Conservation (phyloP, 108 stramenopile species). For the Skeletonema marinoi region DNA sequence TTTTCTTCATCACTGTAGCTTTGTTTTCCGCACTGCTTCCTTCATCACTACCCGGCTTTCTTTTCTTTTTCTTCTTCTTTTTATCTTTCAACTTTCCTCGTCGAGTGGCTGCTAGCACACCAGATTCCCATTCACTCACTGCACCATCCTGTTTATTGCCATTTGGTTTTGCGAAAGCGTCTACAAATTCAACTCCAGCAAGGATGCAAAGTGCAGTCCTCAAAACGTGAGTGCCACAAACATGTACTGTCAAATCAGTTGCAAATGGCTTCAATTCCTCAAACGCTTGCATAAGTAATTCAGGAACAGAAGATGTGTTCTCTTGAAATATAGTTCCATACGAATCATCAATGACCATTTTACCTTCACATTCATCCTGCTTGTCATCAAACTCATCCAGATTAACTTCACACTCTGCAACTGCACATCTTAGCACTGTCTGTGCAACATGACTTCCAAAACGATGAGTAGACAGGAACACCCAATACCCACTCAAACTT, state of each 20-base stretch:
- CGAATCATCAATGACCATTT: constrained; percentile 58
- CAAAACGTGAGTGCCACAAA: constrained; percentile 87
- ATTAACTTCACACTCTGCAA: constrained; percentile 50
- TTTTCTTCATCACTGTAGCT: constrained; percentile 23
- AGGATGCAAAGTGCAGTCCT: constrained; percentile 75
- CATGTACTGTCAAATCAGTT: constrained; percentile 69
- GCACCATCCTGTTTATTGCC: constrained; percentile 17
- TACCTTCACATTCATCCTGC: constrained; percentile 46
- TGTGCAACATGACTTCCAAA: constrained; percentile 88
- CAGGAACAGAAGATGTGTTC: constrained; percentile 33
- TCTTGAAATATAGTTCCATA: constrained; percentile 19
- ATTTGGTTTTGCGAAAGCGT: constrained; percentile 24
- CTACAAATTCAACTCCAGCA: constrained; percentile 67
- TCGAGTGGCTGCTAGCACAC: constrained; percentile 41
- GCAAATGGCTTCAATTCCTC: constrained; percentile 67
- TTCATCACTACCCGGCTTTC: constrained; percentile 13
- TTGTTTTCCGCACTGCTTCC: constrained; percentile 35
- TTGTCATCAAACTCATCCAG: constrained; percentile 41
- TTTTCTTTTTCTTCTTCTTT: constrained; percentile 71
- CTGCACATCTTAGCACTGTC: constrained; percentile 61
- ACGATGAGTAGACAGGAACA: constrained; percentile 80
- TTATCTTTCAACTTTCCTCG: constrained; percentile 70
- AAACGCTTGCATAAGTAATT: constrained; percentile 49
- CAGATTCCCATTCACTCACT: constrained; percentile 34
- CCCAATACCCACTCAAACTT: constrained; percentile 63